A percentile compares a stretch with the other conserved stretches of the same genome.
phyloP scores from a whole-genome alignment of 2,329 filamentous ascomycete genomes.

The Epicoccum nigrum region DNA sequence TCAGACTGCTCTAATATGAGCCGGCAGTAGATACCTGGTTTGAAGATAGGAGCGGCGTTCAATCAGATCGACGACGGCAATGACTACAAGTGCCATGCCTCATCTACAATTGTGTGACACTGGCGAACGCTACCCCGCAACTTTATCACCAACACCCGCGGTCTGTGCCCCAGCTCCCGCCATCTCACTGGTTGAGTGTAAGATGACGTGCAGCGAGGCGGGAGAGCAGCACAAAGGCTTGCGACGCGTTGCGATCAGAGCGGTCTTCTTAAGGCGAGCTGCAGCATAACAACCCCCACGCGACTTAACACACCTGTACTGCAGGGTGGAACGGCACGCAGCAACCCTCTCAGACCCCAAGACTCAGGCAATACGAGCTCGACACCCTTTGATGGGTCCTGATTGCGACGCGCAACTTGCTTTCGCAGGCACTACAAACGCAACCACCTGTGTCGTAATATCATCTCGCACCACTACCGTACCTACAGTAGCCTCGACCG shows the following conservation, averaged over 20 bases:
- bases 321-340: too few species aligned
- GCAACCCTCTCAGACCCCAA: too few species aligned
- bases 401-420: too few species aligned
- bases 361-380: too few species aligned
- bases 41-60: too few species aligned
- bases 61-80: not conserved
- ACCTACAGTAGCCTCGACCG: too few species aligned
- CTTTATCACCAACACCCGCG: slow-evolving; percentile 9
- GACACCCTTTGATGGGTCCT: too few species aligned
- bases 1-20: not conserved
- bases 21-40: too few species aligned
- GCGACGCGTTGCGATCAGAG: slow-evolving; percentile 10
- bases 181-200: slow-evolving; percentile 9
- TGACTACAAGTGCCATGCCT: not conserved
- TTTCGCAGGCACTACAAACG: too few species aligned
- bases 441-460: too few species aligned
- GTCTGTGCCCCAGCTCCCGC: slow-evolving; percentile 18
- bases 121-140: slow-evolving; percentile 31
- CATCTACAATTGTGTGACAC: slow-evolving; percentile 17
- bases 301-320: slow-evolving; percentile 9
- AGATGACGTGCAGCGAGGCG: slow-evolving; percentile 16
- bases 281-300: slow-evolving; percentile 14
- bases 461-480: too few species aligned
- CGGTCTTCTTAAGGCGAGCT: not conserved
- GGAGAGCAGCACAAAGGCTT: slow-evolving; percentile 4